Evolutionary conservation across 2,329 filamentous ascomycete species (phyloP).

Genomic region (Colletotrichum sp.): DNA sequence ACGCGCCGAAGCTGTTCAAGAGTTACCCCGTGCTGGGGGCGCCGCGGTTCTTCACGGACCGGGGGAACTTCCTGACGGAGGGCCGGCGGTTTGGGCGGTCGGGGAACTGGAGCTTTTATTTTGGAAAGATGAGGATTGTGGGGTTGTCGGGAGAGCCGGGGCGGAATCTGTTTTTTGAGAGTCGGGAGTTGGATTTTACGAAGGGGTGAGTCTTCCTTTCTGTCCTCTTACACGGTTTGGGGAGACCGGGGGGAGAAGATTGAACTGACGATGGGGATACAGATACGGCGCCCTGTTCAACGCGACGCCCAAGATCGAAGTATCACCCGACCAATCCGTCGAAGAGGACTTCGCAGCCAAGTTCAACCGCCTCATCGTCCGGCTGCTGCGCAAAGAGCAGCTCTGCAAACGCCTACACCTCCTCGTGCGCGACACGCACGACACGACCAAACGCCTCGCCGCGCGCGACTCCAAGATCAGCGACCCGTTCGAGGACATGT

Average conservation of each 20-base stretch:
- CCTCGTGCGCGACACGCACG: constrained; percentile 47
- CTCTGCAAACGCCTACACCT: constrained; percentile 42
- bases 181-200: constrained; percentile 44
- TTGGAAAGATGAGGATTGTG: constrained; percentile 49
- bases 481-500: constrained; percentile 60
- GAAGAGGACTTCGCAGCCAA: constrained; percentile 25
- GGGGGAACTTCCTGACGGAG: constrained; percentile 48
- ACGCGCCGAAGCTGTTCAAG: constrained; percentile 28
- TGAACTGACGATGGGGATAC: neutral
- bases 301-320: constrained; percentile 28
- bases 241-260: neutral
- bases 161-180: constrained; percentile 50
- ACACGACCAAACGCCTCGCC: constrained; percentile 40
- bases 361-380: constrained; percentile 34
- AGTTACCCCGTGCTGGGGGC: constrained; percentile 48
- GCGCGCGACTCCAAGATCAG: constrained; percentile 32
- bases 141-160: constrained; percentile 46
- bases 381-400: constrained; percentile 41
- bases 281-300: constrained; percentile 37
- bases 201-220: constrained; percentile 38
- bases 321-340: neutral
- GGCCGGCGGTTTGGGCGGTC: constrained; percentile 33
- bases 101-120: constrained; percentile 55
- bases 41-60: constrained; percentile 48
- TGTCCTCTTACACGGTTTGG: neutral